These are phyloP conservation scores for Sclerotinia subarctica DNA, from an alignment of 2,329 filamentous ascomycete genomes.

Conservation along the genomic window DNA sequence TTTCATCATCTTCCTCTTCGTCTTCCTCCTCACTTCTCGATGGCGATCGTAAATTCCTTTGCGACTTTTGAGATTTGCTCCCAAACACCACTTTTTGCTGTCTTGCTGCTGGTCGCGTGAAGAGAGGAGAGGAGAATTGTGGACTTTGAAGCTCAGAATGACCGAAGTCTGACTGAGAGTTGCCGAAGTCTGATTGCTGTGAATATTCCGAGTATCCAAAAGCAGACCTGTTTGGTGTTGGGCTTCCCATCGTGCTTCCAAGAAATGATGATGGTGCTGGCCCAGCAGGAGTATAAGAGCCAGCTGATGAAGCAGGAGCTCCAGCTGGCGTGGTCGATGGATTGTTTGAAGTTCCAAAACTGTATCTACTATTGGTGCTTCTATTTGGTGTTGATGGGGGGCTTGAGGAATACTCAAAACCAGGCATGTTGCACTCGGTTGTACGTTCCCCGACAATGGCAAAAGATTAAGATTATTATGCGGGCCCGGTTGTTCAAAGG, in stretches of 20 bases:
- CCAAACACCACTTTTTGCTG: conserved; percentile 44
- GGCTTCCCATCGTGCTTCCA: conserved; percentile 48
- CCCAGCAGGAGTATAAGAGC: conserved; percentile 55
- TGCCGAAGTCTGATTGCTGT: conserved; percentile 35
- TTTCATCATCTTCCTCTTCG: conserved; percentile 45
- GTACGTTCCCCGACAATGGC: neutral
- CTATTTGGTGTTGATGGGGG: conserved; percentile 40
- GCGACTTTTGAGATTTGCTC: conserved; percentile 17
- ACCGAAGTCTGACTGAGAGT: conserved; percentile 29
- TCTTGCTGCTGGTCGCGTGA: conserved; percentile 26
- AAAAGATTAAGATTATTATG: neutral
- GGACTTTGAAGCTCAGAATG: conserved; percentile 27
- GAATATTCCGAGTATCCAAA: conserved; percentile 36
- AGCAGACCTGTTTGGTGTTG: conserved; percentile 32
- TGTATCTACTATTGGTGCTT: conserved; percentile 31
- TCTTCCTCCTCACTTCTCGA: conserved; percentile 44
- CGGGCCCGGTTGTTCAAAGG: neutral
- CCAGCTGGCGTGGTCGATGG: conserved; percentile 58
- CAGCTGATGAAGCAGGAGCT: conserved; percentile 49
- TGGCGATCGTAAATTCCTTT: conserved; percentile 26
- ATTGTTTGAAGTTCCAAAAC: conserved; percentile 37
- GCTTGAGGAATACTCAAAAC: conserved; percentile 36
- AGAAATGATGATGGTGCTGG: conserved; percentile 50
- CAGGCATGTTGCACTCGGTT: conserved; percentile 25
- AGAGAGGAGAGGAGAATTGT: conserved; percentile 25